phyloP scores from a whole-genome alignment of 805 yeast genomes.

The Suhomyces sp. region DNA sequence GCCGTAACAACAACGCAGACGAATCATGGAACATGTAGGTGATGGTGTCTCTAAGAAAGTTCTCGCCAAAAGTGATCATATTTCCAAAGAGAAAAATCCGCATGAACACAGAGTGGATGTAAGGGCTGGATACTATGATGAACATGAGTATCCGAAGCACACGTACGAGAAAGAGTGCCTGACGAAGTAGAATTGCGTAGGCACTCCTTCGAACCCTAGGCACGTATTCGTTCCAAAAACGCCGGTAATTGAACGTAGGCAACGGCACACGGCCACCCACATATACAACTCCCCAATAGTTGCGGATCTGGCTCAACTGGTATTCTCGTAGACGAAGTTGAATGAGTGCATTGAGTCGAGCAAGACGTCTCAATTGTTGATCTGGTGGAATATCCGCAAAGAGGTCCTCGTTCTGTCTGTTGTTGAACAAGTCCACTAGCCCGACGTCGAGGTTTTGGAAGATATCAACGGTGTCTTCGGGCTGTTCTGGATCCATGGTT shows the following conservation, averaged over 20 bases:
- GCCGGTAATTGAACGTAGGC: slow-evolving; percentile 17
- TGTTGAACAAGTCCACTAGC: slow-evolving; percentile 19
- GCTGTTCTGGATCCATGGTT: too few species aligned
- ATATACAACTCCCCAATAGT: slow-evolving; percentile 10
- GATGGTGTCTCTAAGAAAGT: slow-evolving; percentile 26
- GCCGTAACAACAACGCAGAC: slow-evolving; percentile 13
- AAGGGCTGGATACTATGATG: background rate
- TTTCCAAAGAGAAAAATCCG: slow-evolving; percentile 25
- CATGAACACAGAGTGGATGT: slow-evolving; percentile 17
- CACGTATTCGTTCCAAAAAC: slow-evolving; percentile 16
- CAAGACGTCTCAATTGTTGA: slow-evolving; percentile 2
- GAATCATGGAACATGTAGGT: slow-evolving; percentile 26
- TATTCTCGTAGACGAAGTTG: background rate
- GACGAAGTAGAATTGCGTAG: background rate
- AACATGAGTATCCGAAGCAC: slow-evolving; percentile 16
- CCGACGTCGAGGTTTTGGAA: slow-evolving; percentile 21
- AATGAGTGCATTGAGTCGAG: background rate
- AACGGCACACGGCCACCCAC: slow-evolving; percentile 6
- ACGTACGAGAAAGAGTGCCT: background rate
- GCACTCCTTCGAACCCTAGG: slow-evolving; percentile 5
- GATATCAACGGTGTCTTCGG: slow-evolving; percentile 16
- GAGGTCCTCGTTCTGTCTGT: slow-evolving; percentile 14
- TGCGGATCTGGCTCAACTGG: background rate
- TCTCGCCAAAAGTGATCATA: slow-evolving; percentile 29
- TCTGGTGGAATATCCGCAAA: slow-evolving; percentile 8